Conservation (phyloP, 345 rosid genomes). For the Gossypium mustelinum region DNA sequence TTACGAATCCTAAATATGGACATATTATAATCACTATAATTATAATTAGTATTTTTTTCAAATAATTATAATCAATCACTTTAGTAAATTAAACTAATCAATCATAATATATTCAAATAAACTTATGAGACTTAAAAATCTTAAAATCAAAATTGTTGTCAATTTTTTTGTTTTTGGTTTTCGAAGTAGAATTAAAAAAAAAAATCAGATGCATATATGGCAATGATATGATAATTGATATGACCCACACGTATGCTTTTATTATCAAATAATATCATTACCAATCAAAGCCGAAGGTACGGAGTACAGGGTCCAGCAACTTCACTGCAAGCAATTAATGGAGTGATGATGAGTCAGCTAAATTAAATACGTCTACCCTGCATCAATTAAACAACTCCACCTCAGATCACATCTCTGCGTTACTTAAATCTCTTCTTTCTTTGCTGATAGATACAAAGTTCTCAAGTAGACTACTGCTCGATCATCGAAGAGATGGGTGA, state of each 20-base stretch:
- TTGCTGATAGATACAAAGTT: neutral
- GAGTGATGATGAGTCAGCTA: slow-evolving; percentile 28
- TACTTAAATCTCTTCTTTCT: slow-evolving; percentile 19
- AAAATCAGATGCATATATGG: neutral
- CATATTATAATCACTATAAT: no score
- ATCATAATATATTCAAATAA: no score
- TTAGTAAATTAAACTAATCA: no score
- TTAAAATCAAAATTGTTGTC: no score
- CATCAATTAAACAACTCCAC: slow-evolving; percentile 27
- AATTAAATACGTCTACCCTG: slow-evolving; percentile 19
- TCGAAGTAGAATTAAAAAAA: no score
- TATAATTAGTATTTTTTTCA: no score
- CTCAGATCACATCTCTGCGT: slow-evolving; percentile 24
- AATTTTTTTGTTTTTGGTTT: no score
- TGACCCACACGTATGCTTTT: neutral
- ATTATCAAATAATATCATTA: neutral
- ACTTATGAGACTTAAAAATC: no score
- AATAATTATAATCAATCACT: no score
- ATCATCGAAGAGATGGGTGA: slow-evolving; percentile 44
- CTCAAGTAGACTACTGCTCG: neutral
- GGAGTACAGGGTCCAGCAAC: neutral
- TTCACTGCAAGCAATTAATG: neutral
- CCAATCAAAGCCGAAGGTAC: neutral
- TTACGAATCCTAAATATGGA: accelerated
- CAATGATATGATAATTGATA: neutral